These are phyloP conservation scores for Pseudogymnoascus sp. DNA, from an alignment of 2,329 filamentous ascomycete species.

Conservation along the genomic window DNA sequence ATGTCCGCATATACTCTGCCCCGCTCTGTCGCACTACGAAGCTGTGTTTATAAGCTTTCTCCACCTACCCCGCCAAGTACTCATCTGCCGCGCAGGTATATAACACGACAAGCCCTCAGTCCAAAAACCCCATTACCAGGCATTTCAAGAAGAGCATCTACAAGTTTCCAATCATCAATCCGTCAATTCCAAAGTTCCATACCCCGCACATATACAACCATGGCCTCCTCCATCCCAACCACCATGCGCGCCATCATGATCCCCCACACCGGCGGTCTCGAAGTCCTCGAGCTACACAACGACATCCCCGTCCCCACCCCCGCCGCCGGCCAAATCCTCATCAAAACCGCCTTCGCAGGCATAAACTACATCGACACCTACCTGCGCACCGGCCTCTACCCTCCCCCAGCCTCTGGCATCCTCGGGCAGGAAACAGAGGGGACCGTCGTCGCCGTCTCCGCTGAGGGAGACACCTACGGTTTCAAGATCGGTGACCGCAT, in stretches of 20 bases:
- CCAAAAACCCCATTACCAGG: background rate
- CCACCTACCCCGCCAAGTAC: background rate
- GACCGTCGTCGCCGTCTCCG: constrained; percentile 54
- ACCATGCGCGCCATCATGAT: constrained; percentile 59
- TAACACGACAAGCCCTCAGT: background rate
- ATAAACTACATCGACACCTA: constrained; percentile 90
- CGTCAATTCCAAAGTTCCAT: background rate
- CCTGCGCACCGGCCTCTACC: constrained; percentile 79
- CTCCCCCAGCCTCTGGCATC: constrained; percentile 60
- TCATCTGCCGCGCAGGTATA: background rate
- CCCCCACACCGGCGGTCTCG: constrained; percentile 62
- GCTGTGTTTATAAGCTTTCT: constrained; percentile 1
- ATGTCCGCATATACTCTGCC: background rate
- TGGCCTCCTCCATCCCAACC: constrained; percentile 15
- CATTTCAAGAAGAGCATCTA: background rate
- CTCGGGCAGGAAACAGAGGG: constrained; percentile 76
- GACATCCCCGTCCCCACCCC: constrained; percentile 63
- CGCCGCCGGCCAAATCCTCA: constrained; percentile 63
- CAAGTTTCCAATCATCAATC: background rate
- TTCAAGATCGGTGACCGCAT: constrained; percentile 63
- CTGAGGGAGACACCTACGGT: constrained; percentile 41
- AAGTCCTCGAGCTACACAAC: constrained; percentile 63
- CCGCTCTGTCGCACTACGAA: background rate
- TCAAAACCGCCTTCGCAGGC: constrained; percentile 73
- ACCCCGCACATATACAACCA: background rate